Percentiles rank a stretch among this genome's conserved stretches.
phyloP scores from a whole-genome alignment of 495 filamentous ascomycete genomes.

The Lepraria neglecta region DNA sequence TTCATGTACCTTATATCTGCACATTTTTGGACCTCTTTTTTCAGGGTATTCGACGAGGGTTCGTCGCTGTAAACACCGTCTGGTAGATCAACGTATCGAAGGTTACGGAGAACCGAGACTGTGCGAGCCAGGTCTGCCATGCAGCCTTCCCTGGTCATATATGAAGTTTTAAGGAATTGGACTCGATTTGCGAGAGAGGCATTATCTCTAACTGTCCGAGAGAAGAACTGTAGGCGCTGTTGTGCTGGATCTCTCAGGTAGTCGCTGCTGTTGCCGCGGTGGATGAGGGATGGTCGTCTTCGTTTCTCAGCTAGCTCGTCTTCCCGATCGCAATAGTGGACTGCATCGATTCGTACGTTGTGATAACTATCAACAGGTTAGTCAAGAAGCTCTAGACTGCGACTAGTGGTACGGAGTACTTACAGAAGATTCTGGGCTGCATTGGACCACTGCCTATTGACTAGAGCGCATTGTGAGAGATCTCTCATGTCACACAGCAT shows the following conservation, averaged over 20 bases:
- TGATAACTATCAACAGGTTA: conserved; percentile 56
- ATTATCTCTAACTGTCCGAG: conserved; percentile 71
- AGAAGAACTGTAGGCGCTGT: conserved; percentile 68
- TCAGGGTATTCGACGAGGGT: conserved; percentile 61
- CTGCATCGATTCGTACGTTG: conserved; percentile 84
- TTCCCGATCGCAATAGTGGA: conserved; percentile 91
- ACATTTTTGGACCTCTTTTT: conserved; percentile 79
- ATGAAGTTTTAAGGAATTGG: conserved; percentile 80
- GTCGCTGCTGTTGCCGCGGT: conserved; percentile 68
- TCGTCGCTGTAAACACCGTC: conserved; percentile 82
- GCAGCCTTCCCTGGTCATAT: conserved; percentile 87
- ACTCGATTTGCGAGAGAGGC: conserved; percentile 59
- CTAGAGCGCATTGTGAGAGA: conserved; percentile 68
- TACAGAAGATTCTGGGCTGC: conserved; percentile 55
- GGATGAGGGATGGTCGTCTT: conserved; percentile 65
- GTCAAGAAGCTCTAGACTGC: background rate
- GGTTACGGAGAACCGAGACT: conserved; percentile 74
- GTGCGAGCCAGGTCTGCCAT: conserved; percentile 79
- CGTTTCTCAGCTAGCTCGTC: conserved; percentile 68
- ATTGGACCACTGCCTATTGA: conserved; percentile 65
- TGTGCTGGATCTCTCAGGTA: conserved; percentile 72
- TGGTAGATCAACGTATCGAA: conserved; percentile 87
- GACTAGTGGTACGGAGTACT: conserved; percentile 29
- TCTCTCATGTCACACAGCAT: conserved; percentile 95
- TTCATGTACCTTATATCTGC: conserved; percentile 81